Percentiles rank a stretch among this genome's conserved stretches.
These are phyloP conservation scores for Brettanomyces bruxellensis DNA, from an alignment of 805 yeast species.

Conservation along the genomic window DNA sequence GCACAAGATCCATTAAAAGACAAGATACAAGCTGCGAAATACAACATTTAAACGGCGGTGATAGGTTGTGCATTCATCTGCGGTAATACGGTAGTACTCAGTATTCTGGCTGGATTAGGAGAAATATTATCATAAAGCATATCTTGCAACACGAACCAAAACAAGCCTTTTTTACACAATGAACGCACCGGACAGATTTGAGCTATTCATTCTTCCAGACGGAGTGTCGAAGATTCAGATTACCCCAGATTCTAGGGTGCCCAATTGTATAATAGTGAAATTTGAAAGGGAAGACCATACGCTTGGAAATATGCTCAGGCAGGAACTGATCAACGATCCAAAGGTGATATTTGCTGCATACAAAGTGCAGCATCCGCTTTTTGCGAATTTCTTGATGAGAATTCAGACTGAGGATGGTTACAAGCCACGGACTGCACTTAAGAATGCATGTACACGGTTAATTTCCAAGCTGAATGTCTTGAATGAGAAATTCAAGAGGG, in stretches of 20 bases:
- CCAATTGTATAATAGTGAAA: conserved; percentile 86
- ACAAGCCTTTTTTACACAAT: conserved; percentile 27
- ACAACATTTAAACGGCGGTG: no score
- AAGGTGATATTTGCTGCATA: conserved; percentile 95
- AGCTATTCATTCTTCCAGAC: conserved; percentile 92
- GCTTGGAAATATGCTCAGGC: conserved; percentile 79
- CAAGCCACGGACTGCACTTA: conserved; percentile 82
- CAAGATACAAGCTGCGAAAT: no score
- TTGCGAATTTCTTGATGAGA: conserved; percentile 90
- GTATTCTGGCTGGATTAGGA: no score
- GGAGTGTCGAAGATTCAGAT: conserved; percentile 90
- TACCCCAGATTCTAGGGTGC: conserved; percentile 90
- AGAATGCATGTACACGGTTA: conserved; percentile 78
- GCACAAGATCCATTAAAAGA: no score
- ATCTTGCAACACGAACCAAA: no score
- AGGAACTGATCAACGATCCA: conserved; percentile 77
- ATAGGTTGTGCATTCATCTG: no score
- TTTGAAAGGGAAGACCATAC: conserved; percentile 98
- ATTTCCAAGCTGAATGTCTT: conserved; percentile 71
- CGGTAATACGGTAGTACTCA: no score
- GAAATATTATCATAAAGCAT: no score
- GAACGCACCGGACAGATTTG: conserved; percentile 99
- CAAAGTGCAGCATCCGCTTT: conserved; percentile 95
- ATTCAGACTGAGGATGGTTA: conserved; percentile 95
- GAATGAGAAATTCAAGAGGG: conserved; percentile 73